These are phyloP conservation scores for Elsinoe necatrix DNA, from an alignment of 2,329 filamentous ascomycete species.

Conservation along the genomic window DNA sequence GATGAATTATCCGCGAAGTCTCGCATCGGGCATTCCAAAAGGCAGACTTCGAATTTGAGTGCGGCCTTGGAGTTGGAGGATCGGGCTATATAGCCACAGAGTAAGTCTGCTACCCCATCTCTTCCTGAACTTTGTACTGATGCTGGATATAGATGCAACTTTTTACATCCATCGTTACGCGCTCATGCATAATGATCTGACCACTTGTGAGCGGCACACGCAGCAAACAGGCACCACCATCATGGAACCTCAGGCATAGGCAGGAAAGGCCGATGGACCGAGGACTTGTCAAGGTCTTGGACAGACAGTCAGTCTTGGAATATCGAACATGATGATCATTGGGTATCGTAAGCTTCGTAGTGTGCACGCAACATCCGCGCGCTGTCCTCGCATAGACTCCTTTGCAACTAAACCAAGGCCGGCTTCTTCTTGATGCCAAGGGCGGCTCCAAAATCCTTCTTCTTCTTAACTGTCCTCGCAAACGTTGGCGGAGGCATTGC, in stretches of 20 bases:
- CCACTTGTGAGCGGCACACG: not conserved
- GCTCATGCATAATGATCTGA: not conserved
- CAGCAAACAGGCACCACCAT: no score
- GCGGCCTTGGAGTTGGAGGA: constrained; percentile 4
- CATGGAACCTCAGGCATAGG: no score
- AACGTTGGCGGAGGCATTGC: constrained; percentile 54
- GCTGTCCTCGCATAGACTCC: not conserved
- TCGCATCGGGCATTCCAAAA: not conserved
- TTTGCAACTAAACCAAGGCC: constrained; percentile 25
- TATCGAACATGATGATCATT: not conserved
- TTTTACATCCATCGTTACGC: not conserved
- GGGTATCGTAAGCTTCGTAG: constrained; percentile 8
- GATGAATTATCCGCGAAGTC: not conserved
- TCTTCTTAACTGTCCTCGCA: constrained; percentile 71
- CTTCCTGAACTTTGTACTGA: not conserved
- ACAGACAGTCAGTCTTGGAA: no score
- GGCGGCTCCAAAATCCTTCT: constrained; percentile 67
- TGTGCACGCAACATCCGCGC: not conserved
- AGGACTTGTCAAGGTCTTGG: no score
- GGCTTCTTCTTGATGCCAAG: constrained; percentile 82
- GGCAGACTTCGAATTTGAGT: not conserved
- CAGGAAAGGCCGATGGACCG: no score
- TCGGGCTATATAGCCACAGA: constrained; percentile 19
- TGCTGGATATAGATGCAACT: not conserved
- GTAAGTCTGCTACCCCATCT: not conserved